Base-by-base conservation (phyloP, 805 yeast genomes). In the Starmera pachycereana region DNA sequence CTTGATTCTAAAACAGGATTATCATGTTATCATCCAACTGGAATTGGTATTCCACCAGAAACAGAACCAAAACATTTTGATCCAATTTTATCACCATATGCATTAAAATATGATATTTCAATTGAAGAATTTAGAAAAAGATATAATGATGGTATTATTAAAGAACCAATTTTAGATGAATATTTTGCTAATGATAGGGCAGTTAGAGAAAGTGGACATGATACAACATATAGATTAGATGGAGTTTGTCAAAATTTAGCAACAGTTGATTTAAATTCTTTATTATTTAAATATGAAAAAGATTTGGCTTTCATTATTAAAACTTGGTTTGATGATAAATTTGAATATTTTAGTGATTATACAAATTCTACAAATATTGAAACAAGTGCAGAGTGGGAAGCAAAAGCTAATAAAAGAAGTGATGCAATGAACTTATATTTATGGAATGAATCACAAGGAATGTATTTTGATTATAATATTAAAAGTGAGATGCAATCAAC, bases 201-300 rank as follows among this genome's bases (percentile, higher is more conserved):
- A 1, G 95, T 90, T 10, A 74, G 98, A 56, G 98, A 90, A 61
- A 80, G 92, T 29, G 98, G 98, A 1, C 97, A 92, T 57, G 98
- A 90, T 57, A 92, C 97, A 0, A 71, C 90, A 2, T 87, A 89
- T 54, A 69, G 98, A 52, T 66, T 92, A 39, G 96, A 89, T 61
- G 95, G 95, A 32, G 73, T 76, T 34, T 87, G 96, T 60, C 96
- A 96, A 0, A 68, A 83, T 56, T 64, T 90, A 48, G 96, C 95
- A 2, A 90, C 97, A 0, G 80, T 90, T 37, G 98, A 90, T 57
- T 68, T 90, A 53, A 88, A 89, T 60, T 71, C 92, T 6, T 63
- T 92, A 49, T 66, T 90, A 16, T 89, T 85, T 71, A 90, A 86
- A 63, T 92, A 90, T 61, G 98, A 92, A 58, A 60, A 62, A 4